Evolutionary conservation across 805 yeast genomes (phyloP), one percentile per base, ranked within the genome.

Genomic region (Sugiyamaella valdiviana): DNA sequence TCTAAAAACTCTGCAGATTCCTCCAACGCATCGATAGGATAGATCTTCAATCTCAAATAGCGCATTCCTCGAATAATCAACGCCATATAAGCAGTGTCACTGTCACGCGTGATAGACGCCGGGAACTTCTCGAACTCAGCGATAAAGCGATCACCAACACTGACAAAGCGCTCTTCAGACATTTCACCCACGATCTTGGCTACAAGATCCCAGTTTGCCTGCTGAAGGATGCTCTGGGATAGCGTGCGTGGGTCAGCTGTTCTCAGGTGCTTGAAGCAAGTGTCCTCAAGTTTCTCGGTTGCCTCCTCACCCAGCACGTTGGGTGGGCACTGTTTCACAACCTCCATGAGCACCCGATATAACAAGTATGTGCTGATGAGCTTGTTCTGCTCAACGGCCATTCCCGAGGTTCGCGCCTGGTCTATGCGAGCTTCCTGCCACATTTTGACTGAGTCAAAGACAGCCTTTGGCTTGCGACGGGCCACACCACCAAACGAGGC

Each of bases 401-500:
- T 75, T 16, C 78, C 72, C 1, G 84, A 80, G 65, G 76, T 70
- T 23, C 79, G 77, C 1, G 95, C 87, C 2, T 85, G 82, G 58
- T 91, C 98, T 12, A 95, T 82, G 64, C 93, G 93, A 1, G 91
- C 80, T 63, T 91, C 87, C 51, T 98, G 76, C 99, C 99, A 93
- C 63, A 86, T 90, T 98, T 93, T 90, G 51, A 93, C 95, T 5
- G 95, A 88, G 64, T 93, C 99, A 29, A 95, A 89, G 1, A 93
- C 96, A 0, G 96, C 95, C 61, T 88, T 90, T 0, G 98, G 97
- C 56, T 88, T 86, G 21, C 83, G 75, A 49, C 88, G 76, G 1
- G 99, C 95, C 36, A 93, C 86, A 63, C 86, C 86, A 6, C 99
- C 99, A 48, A 93, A 69, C 0, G 96, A 85, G 14, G 80, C 79